phyloP scores from a whole-genome alignment of 192 early-diverging fungal species.

The Umbelopsis vinacea region DNA sequence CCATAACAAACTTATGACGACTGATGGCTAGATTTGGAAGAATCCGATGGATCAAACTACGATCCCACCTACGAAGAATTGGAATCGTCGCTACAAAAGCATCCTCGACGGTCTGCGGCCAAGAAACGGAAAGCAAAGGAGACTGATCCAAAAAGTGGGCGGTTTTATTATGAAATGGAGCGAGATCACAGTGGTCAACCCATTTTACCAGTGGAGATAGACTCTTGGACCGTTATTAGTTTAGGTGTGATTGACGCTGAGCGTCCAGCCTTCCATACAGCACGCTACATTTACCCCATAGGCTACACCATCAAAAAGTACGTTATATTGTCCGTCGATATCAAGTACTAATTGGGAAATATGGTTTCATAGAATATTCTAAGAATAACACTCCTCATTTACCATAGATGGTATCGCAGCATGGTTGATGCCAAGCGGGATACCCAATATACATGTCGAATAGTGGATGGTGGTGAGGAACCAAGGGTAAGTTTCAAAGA shows the following conservation, averaged over 20 bases:
- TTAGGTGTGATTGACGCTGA: slow-evolving; percentile 83
- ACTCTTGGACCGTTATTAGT: slow-evolving; percentile 72
- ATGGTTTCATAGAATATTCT: too few species aligned
- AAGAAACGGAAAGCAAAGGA: background rate
- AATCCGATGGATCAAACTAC: slow-evolving; percentile 1
- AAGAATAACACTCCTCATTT: too few species aligned
- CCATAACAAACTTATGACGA: background rate
- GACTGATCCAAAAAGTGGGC: background rate
- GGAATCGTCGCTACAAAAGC: background rate
- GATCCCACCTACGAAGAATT: background rate
- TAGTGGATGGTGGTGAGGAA: slow-evolving; percentile 79
- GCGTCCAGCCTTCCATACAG: slow-evolving; percentile 80
- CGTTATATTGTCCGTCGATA: background rate
- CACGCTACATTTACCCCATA: slow-evolving; percentile 91
- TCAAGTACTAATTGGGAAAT: too few species aligned
- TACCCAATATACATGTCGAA: slow-evolving; percentile 74
- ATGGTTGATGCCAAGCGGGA: slow-evolving; percentile 55
- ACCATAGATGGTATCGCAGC: slow-evolving; percentile 54
- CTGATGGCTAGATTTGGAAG: background rate
- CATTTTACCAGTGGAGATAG: slow-evolving; percentile 78
- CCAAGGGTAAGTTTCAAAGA: slow-evolving; percentile 43
- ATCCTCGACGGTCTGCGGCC: background rate
- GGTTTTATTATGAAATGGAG: slow-evolving; percentile 46
- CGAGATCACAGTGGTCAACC: slow-evolving; percentile 68
- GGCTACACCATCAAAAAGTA: slow-evolving; percentile 73